Base-by-base conservation (phyloP, 148 eudicot genomes). In the Pouteria glomerata region DNA sequence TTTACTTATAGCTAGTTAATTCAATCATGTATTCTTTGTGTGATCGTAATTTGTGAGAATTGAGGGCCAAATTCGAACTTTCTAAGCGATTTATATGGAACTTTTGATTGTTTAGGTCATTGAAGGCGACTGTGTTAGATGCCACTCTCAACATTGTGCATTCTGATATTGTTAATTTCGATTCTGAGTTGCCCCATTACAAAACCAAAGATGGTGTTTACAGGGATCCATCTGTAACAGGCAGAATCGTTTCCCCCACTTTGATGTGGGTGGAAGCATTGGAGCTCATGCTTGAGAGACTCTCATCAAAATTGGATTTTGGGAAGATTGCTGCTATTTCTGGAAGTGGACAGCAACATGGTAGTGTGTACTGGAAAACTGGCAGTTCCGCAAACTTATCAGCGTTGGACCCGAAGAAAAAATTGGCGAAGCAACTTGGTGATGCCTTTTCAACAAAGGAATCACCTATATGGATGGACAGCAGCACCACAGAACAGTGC, bases 391-490 rank as follows among this genome's bases (percentile, higher is more conserved):
- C 35, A 13, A 81, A 81, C 34, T 69, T 94, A n/a, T 85, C 86
- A 4, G 75, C 85, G 1, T 82, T 91, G 80, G 91, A 94, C 80
- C 74, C 90, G 5, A 81, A 83, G 56, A 86, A 83, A 66, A 57
- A 67, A 26, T 72, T 94, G 71, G 81, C 78, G 55, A 93, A 88
- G 42, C 98, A 88, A 76, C 78, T 91, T 18, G 44, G 67, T 44
- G 86, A 88, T 45, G 91, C 93, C 8, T 89, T 94, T 82, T 88
- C 97, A 0, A 58, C 68, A 1, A 82, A 82, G 26, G 96, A 94
- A 62, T 91, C 96, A 1, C 97, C 98, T 0, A 83, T 91, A 71
- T 94, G 98, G 98, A 94, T 94, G 98, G 98, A 94, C 74, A 80
- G 98, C 57, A 85, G 93, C 82, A 89, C 93, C 5, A 91, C 97